phyloP scores from a whole-genome alignment of 176 grass and related monocot genomes.

The Puya raimondii region DNA sequence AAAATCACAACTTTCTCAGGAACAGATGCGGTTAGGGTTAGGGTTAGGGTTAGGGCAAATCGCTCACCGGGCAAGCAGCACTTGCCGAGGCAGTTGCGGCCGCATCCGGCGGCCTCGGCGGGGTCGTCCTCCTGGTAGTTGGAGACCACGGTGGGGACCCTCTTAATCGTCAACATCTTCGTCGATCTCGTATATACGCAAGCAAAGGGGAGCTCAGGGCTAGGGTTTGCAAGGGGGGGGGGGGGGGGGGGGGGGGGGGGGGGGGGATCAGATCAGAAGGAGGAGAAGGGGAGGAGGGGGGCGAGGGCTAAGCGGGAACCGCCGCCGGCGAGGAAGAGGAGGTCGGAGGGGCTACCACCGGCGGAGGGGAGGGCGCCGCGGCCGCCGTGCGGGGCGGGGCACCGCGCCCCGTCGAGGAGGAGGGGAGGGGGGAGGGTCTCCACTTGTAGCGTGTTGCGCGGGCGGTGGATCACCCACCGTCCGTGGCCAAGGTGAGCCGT shows the following conservation, averaged over 20 bases:
- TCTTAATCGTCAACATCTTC: slow-evolving; percentile 91
- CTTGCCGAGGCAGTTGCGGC: slow-evolving; percentile 78
- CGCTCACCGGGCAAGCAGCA: slow-evolving; percentile 74
- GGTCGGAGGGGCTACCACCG: slow-evolving; percentile 90
- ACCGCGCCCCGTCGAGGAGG: slow-evolving; percentile 13
- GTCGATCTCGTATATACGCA: slow-evolving; percentile 11
- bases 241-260: background rate
- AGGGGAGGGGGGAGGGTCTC: slow-evolving; percentile 27
- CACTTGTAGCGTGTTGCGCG: slow-evolving; percentile 34
- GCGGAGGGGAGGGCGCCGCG: slow-evolving; percentile 87
- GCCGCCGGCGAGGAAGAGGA: slow-evolving; percentile 97
- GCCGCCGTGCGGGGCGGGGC: slow-evolving; percentile 82
- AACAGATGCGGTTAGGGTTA: background rate
- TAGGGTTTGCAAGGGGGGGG: background rate
- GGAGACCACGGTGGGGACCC: slow-evolving; percentile 84
- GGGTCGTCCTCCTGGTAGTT: slow-evolving; percentile 85
- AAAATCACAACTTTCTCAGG: slow-evolving; percentile 1
- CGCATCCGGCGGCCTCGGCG: slow-evolving; percentile 35
- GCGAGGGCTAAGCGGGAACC: slow-evolving; percentile 25
- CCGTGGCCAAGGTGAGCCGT: slow-evolving; percentile 84
- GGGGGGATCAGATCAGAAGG: background rate
- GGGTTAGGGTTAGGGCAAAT: background rate
- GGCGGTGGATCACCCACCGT: slow-evolving; percentile 71
- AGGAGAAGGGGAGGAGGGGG: slow-evolving; percentile 11
- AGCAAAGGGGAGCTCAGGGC: background rate